Conservation (phyloP, 2,329 filamentous ascomycete species). For the Anthostomella pinea region DNA sequence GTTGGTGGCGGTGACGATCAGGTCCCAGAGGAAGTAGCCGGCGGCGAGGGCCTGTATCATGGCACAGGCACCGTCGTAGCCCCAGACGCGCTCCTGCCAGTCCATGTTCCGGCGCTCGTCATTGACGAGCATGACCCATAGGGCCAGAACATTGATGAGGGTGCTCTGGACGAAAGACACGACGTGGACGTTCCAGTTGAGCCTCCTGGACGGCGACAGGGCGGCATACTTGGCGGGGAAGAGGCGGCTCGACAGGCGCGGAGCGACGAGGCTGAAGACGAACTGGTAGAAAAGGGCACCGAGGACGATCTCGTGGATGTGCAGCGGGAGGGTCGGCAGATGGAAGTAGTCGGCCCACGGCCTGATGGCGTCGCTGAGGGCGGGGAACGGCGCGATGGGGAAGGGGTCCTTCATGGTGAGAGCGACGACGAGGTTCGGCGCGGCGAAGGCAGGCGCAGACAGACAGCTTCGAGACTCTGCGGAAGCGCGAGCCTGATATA, state of each 20-base stretch:
- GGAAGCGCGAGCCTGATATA: no score
- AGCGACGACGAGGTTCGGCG: not conserved
- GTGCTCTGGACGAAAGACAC: slow-evolving; percentile 78
- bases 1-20: slow-evolving; percentile 66
- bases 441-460: not conserved
- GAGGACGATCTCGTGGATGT: slow-evolving; percentile 72
- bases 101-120: slow-evolving; percentile 65
- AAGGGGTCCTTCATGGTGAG: slow-evolving; percentile 71
- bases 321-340: slow-evolving; percentile 67
- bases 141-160: slow-evolving; percentile 68
- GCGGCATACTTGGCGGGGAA: slow-evolving; percentile 62
- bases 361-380: slow-evolving; percentile 53
- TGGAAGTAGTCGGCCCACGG: slow-evolving; percentile 61
- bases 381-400: slow-evolving; percentile 59
- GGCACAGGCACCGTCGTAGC: slow-evolving; percentile 69
- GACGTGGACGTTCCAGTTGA: slow-evolving; percentile 85
- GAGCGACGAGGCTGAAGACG: slow-evolving; percentile 65
- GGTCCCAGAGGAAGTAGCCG: slow-evolving; percentile 84
- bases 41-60: slow-evolving; percentile 74
- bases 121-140: slow-evolving; percentile 70
- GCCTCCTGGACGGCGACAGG: slow-evolving; percentile 60
- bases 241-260: slow-evolving; percentile 59
- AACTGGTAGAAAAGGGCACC: slow-evolving; percentile 67
- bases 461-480: no score
- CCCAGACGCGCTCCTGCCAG: slow-evolving; percentile 69